Conservation (phyloP, 2,329 filamentous ascomycete genomes). For the Aspergillus persii region DNA sequence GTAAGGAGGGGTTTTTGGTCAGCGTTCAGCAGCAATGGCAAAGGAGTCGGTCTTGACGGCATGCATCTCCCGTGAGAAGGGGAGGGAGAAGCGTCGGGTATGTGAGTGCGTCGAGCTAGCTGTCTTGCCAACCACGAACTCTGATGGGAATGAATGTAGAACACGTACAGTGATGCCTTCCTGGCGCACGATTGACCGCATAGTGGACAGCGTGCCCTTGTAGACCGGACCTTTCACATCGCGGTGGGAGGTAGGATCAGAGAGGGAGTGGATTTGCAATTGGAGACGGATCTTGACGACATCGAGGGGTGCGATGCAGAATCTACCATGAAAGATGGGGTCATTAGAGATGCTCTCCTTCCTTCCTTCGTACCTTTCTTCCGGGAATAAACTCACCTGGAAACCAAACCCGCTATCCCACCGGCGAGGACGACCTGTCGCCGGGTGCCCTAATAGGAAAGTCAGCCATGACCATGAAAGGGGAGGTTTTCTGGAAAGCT, state of each 20-base stretch:
- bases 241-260: slow-evolving; percentile 64
- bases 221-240: slow-evolving; percentile 50
- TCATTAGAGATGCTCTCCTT: not conserved
- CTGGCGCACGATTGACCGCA: slow-evolving; percentile 71
- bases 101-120: no score
- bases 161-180: slow-evolving; percentile 70
- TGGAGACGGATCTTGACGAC: slow-evolving; percentile 98
- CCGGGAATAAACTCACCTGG: slow-evolving; percentile 57
- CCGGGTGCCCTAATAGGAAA: slow-evolving; percentile 59
- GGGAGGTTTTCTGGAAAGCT: no score
- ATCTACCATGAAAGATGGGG: slow-evolving; percentile 51
- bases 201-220: slow-evolving; percentile 73
- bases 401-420: slow-evolving; percentile 77
- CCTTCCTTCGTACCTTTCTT: no score
- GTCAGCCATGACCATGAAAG: no score
- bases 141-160: not conserved
- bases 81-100: no score
- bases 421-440: slow-evolving; percentile 65
- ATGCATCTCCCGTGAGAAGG: no score
- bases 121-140: no score
- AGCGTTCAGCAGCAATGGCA: not conserved
- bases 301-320: slow-evolving; percentile 91
- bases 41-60: not conserved
- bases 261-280: slow-evolving; percentile 81
- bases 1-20: not conserved